Percentiles rank a stretch among this genome's conserved stretches.
Conservation (phyloP, 345 rosid species). For the Corymbia maculata region DNA sequence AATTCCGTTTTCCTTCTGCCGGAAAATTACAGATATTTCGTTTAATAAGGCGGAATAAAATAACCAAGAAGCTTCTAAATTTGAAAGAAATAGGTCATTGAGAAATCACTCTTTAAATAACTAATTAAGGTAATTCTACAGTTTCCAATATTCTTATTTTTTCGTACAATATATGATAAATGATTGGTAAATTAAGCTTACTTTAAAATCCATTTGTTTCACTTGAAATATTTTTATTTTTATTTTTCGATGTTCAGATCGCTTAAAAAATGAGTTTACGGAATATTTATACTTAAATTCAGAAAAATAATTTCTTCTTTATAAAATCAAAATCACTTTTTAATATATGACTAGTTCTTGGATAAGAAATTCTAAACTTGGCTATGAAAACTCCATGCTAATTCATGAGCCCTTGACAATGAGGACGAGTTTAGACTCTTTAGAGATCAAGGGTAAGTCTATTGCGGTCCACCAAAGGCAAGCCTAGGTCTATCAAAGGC, state of each 20-base stretch:
- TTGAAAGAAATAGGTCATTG: neutral
- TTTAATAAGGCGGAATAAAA: neutral
- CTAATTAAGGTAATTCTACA: neutral
- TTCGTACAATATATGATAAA: neutral
- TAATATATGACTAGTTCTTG: neutral
- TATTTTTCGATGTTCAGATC: neutral
- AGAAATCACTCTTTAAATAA: neutral
- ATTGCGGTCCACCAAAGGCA: neutral
- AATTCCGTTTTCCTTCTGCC: neutral
- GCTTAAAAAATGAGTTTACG: neutral
- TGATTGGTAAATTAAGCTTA: neutral
- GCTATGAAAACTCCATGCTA: neutral
- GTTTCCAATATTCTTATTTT: neutral
- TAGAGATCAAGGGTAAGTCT: neutral
- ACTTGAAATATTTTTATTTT: neutral
- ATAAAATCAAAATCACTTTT: neutral
- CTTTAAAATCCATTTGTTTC: neutral
- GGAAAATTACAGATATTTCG: neutral
- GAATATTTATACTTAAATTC: neutral
- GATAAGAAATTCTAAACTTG: neutral
- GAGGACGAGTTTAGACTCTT: accelerated
- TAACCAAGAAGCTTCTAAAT: neutral
- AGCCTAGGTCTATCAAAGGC: too few species aligned
- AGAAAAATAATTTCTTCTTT: neutral
- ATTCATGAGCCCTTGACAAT: neutral